These are phyloP conservation scores for Colletotrichum noveboracense DNA, from an alignment of 2,329 filamentous ascomycete genomes.

Conservation along the genomic window DNA sequence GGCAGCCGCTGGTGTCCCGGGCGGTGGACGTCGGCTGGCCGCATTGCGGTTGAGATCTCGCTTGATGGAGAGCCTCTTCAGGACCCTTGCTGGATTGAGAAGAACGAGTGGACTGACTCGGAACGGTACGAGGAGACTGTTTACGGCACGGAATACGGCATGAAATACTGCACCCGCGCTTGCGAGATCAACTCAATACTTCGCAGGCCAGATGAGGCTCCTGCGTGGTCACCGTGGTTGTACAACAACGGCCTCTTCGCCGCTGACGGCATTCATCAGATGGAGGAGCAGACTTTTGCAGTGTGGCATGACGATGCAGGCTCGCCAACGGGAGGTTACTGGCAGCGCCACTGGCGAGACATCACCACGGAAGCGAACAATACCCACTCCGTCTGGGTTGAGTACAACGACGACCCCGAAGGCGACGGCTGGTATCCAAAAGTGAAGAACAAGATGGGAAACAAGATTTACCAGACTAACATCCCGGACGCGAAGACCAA, in stretches of 20 bases:
- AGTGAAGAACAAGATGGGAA: slow-evolving; percentile 18
- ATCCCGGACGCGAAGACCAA: slow-evolving; percentile 29
- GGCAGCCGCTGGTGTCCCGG: slow-evolving; percentile 18
- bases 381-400: slow-evolving; percentile 27
- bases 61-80: slow-evolving; percentile 17
- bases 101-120: slow-evolving; percentile 22
- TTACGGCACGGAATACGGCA: slow-evolving; percentile 26
- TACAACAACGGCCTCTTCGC: slow-evolving; percentile 24
- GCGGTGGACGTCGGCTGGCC: slow-evolving; percentile 20
- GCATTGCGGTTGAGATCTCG: slow-evolving; percentile 20
- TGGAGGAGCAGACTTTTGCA: slow-evolving; percentile 28
- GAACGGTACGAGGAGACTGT: slow-evolving; percentile 23
- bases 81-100: slow-evolving; percentile 27
- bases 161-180: slow-evolving; percentile 22
- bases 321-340: slow-evolving; percentile 25
- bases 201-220: slow-evolving; percentile 14
- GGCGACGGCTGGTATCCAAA: slow-evolving; percentile 27
- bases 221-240: slow-evolving; percentile 26
- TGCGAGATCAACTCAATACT: slow-evolving; percentile 22
- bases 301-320: slow-evolving; percentile 25
- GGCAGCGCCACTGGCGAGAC: slow-evolving; percentile 31
- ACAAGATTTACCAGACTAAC: slow-evolving; percentile 26
- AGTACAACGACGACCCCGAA: slow-evolving; percentile 20
- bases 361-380: slow-evolving; percentile 24
- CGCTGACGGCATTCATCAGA: slow-evolving; percentile 23